Evolutionary conservation across 345 rosid genomes (phyloP), one percentile per base, ranked within the genome.

Genomic region (Eucalyptus marginata): DNA sequence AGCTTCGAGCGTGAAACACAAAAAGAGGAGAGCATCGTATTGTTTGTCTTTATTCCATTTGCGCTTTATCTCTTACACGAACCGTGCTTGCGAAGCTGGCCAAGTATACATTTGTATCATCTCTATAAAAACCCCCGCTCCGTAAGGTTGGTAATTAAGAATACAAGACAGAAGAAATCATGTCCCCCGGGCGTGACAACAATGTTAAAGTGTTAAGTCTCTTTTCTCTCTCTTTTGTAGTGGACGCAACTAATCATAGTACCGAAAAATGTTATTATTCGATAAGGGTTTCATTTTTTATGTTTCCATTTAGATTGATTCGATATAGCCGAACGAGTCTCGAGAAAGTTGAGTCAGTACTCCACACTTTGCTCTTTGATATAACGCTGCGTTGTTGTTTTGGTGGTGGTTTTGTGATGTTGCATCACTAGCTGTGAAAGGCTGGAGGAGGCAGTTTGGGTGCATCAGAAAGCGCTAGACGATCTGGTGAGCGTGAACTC

Each of bases 401-500:
- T 20, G 36, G 43, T 8, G 43, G 9, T 68, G 43, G 43, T 17
- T 17, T 31, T 66, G 79, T 66, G 5, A 66, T 54, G 10, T 66
- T 31, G 80, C 80, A 31, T 8, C 11, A 31, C 12, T 68, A 31
- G 79, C 43, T 0, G 0, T 0, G 13, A 1, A 18, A 47, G 27
- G 54, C 51, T 79, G 49, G 71, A 86, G 56, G 6, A 15, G 25
- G 62, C 58, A 18, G 64, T 59, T 29, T 11, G 27, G 8, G 3
- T 86, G 7, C 49, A 66, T 24, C 51, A 49, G 66, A 49, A 51
- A 1, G 88, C 51, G 2, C 50, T 86, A 62, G 88, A 89, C 4
- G 88, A 89, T 49, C 29, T 89, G 49, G 88, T 71, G 17, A 46
- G 1, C 64, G 86, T 89, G 51, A 89, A 89, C 80, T 27, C 66